Evolutionary conservation across 345 rosid species (phyloP), one percentile per base, ranked within the genome.

Genomic region (Eucalyptus virginea): DNA sequence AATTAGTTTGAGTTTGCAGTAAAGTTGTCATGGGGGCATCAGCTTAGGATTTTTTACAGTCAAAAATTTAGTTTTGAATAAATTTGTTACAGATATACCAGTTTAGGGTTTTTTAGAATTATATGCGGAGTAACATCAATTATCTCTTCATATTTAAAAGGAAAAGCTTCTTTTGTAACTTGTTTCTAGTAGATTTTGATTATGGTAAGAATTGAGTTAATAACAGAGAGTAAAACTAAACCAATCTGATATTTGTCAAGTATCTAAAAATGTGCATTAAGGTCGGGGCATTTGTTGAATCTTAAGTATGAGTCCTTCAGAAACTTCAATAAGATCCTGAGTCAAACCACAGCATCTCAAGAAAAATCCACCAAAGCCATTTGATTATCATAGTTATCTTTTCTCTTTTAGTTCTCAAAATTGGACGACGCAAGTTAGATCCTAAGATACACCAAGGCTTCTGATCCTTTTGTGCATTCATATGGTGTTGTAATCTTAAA

Each of bases 71-170:
- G 6, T 49, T 49, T 49, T 13, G 0, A 0, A 0, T 49, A 49
- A 49, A 49, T 49, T 48, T 49, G 1, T 49, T 1, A 14, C 0
- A 49, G 2, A 5, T 49, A 6, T 49, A 49, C 6, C 6, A 0
- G 1, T 49, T 13, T 49, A 2, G 0, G 6, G 6, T 49, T 49
- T 49, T 49, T 2, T 3, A 44, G 8, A 9, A 62, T 30, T 13
- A 14, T 62, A 11, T 14, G 34, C 0, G 1, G 9, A 30, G 9
- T 62, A 30, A 30, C 5, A 6, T 30, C 34, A 13, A 12, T 42
- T 45, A 45, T 45, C 49, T 11, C 49, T 47, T 47, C 49, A 47
- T 47, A 47, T 47, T 47, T 45, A 45, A 45, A 45, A 45, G 8
- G 47, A 45, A 47, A 47, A 47, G 14, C 49, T 47, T 47, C 49